phyloP scores from a whole-genome alignment of 768 basidiomycete genomes.

The Trametopsis cervina region DNA sequence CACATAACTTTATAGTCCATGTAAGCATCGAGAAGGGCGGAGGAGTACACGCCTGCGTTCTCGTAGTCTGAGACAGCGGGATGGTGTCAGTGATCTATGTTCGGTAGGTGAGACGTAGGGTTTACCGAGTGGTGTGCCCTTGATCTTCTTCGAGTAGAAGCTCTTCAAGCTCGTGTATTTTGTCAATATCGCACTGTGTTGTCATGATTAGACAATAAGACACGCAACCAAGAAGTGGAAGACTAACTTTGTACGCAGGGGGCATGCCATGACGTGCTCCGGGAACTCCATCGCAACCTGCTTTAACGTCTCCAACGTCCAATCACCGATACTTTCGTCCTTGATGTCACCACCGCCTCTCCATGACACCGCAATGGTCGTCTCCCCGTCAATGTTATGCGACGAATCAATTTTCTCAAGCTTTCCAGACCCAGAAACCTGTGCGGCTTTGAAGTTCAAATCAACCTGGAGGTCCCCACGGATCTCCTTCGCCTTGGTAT shows the following conservation, averaged over 20 bases:
- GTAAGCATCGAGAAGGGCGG: background rate
- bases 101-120: background rate
- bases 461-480: background rate
- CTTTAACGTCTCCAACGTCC: background rate
- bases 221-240: background rate
- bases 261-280: background rate
- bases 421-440: background rate
- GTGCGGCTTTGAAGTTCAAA: background rate
- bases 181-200: background rate
- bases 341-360: background rate
- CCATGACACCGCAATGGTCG: background rate
- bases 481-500: background rate
- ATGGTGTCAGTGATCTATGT: background rate
- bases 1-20: constrained; percentile 2
- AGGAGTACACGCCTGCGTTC: constrained; percentile 1
- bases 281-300: background rate
- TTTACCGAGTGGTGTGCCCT: background rate
- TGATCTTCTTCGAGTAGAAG: background rate
- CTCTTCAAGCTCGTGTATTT: background rate
- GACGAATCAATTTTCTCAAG: background rate
- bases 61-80: background rate
- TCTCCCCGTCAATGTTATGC: background rate
- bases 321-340: background rate
- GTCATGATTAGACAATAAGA: background rate
- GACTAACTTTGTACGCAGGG: background rate